Conservation (phyloP, 805 yeast genomes). For the Wickerhamiella sergipiensis region DNA sequence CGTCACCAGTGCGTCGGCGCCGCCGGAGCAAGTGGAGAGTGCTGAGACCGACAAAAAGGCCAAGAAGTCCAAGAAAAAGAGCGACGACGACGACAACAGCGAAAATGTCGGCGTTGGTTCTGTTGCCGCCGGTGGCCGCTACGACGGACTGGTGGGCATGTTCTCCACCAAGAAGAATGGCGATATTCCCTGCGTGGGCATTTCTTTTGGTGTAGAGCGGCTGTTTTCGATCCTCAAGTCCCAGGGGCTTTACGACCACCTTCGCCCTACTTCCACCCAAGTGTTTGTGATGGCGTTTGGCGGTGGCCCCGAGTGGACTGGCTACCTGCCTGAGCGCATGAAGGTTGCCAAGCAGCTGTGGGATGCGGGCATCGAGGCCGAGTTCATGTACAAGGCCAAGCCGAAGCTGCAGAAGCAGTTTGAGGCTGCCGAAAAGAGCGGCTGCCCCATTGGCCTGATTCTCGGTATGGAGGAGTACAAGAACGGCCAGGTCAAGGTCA, state of each 20-base stretch:
- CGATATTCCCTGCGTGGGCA: conserved; percentile 92
- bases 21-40: conserved; percentile 58
- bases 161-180: conserved; percentile 64
- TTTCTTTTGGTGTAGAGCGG: conserved; percentile 95
- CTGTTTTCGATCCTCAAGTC: conserved; percentile 79
- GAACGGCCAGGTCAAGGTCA: conserved; percentile 71
- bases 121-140: conserved; percentile 97
- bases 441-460: conserved; percentile 81
- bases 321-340: conserved; percentile 89
- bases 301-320: conserved; percentile 94
- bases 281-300: conserved; percentile 97
- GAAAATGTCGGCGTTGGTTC: conserved; percentile 98
- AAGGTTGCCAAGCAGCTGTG: conserved; percentile 66
- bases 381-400: conserved; percentile 82
- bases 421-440: conserved; percentile 92
- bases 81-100: conserved; percentile 78
- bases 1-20: conserved; percentile 91
- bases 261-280: conserved; percentile 80
- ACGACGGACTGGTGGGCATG: conserved; percentile 94
- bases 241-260: conserved; percentile 46
- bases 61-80: conserved; percentile 25
- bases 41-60: conserved; percentile 16
- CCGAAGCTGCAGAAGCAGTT: conserved; percentile 93
- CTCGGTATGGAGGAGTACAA: conserved; percentile 89
- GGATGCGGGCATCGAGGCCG: conserved; percentile 81